Conservation (phyloP, 108 stramenopile genomes). For the Cyclostephanos invisitatus region DNA sequence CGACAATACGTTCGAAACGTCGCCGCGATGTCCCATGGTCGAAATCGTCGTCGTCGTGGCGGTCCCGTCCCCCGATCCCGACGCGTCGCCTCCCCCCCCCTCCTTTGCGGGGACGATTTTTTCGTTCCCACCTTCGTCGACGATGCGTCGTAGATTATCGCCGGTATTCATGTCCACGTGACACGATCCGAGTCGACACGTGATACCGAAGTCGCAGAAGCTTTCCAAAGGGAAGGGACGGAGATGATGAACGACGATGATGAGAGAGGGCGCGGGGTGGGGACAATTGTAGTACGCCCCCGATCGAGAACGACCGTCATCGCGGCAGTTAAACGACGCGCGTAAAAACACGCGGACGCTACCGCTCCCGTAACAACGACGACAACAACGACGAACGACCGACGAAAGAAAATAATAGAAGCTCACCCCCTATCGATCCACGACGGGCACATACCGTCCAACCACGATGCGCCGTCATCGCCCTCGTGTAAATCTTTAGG, state of each 20-base stretch:
- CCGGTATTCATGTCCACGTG: constrained; percentile 80
- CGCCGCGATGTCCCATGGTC: constrained; percentile 21
- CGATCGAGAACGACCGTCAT: too few relatives aligned
- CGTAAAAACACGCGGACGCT: too few relatives aligned
- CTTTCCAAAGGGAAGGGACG: too few relatives aligned
- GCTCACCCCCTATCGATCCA: constrained; percentile 51
- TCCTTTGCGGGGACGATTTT: constrained; percentile 6
- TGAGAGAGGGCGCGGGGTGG: neutral
- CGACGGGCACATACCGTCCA: constrained; percentile 34
- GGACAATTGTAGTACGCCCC: too few relatives aligned
- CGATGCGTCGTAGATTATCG: constrained; percentile 52
- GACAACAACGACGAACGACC: too few relatives aligned
- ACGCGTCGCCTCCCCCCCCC: neutral
- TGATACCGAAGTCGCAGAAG: constrained; percentile 74
- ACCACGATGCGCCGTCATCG: constrained; percentile 49
- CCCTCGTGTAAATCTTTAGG: constrained; percentile 57
- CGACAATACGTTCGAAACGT: constrained; percentile 56
- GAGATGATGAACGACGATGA: constrained; percentile 10
- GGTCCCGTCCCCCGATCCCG: neutral
- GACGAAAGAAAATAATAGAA: neutral
- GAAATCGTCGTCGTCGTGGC: constrained; percentile 10
- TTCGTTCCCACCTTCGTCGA: constrained; percentile 30
- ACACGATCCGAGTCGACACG: constrained; percentile 64
- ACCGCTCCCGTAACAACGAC: too few relatives aligned
- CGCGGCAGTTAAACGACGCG: too few relatives aligned